phyloP scores from a whole-genome alignment of 192 early-diverging fungal species.

The Coemansia interrupta region DNA sequence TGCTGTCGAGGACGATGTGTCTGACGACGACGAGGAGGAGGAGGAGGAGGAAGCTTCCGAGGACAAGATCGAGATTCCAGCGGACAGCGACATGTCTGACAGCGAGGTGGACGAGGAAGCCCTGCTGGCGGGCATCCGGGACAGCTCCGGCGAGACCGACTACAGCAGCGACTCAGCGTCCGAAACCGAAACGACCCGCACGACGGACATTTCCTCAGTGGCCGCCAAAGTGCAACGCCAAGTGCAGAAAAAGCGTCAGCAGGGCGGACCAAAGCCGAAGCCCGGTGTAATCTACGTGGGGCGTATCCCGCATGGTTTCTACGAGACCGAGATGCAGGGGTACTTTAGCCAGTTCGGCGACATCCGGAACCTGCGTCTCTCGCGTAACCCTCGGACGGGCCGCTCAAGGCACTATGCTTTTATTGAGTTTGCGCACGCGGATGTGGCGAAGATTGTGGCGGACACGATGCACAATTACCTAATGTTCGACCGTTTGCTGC shows the following conservation, averaged over 20 bases:
- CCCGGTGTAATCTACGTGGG: conserved; percentile 82
- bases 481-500: conserved; percentile 72
- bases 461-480: conserved; percentile 97
- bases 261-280: conserved; percentile 13
- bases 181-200: conserved; percentile 19
- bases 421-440: conserved; percentile 77
- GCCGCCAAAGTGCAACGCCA: conserved; percentile 22
- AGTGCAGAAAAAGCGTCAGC: conserved; percentile 1
- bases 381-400: conserved; percentile 90
- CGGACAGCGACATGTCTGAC: conserved; percentile 18
- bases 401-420: conserved; percentile 90
- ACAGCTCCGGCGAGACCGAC: conserved; percentile 34
- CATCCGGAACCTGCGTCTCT: conserved; percentile 71
- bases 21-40: conserved; percentile 26
- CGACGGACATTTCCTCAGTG: conserved; percentile 11
- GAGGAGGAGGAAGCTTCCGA: conserved; percentile 18
- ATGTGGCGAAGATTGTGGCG: conserved; percentile 86
- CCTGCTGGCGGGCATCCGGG: conserved; percentile 39
- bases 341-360: conserved; percentile 96
- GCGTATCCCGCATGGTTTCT: conserved; percentile 93
- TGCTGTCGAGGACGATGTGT: conserved; percentile 27
- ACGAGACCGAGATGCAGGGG: conserved; percentile 83
- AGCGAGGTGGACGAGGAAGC: conserved; percentile 39
- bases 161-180: conserved; percentile 10
- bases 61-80: conserved; percentile 14